phyloP scores from a whole-genome alignment of 306 rosid genomes.

The Mucuna pruriens region DNA sequence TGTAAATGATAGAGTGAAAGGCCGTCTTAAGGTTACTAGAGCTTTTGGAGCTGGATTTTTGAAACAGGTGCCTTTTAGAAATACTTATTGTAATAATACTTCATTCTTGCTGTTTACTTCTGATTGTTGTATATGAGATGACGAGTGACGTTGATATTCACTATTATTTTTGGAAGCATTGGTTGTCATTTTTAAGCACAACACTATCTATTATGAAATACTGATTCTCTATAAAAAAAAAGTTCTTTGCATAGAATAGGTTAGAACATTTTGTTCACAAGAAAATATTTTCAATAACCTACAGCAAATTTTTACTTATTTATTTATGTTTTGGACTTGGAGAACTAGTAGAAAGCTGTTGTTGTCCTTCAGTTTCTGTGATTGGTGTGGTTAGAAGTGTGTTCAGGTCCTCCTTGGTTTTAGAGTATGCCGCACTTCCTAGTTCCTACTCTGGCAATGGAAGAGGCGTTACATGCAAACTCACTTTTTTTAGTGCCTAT shows the following conservation, averaged over 20 bases:
- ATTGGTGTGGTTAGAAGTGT: neutral
- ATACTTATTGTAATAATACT: conserved; percentile 21
- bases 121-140: neutral
- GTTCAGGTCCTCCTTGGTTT: neutral
- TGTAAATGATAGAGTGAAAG: conserved; percentile 89
- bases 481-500: neutral
- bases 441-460: conserved; percentile 4
- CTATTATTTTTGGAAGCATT: neutral
- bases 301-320: neutral
- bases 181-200: neutral
- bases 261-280: neutral
- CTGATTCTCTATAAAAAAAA: neutral
- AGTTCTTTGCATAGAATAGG: neutral
- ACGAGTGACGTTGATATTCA: neutral
- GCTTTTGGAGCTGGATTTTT: conserved; percentile 95
- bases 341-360: neutral
- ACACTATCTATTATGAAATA: neutral
- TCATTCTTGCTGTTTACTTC: neutral
- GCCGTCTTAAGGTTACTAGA: conserved; percentile 92
- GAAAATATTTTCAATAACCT: neutral
- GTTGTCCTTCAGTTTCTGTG: neutral
- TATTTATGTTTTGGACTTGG: neutral
- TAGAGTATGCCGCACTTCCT: conserved; percentile 6
- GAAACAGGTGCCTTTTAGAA: conserved; percentile 68
- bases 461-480: neutral